Evolutionary conservation across 192 early-diverging fungal species (phyloP).

Genomic region (Linderina pennispora): DNA sequence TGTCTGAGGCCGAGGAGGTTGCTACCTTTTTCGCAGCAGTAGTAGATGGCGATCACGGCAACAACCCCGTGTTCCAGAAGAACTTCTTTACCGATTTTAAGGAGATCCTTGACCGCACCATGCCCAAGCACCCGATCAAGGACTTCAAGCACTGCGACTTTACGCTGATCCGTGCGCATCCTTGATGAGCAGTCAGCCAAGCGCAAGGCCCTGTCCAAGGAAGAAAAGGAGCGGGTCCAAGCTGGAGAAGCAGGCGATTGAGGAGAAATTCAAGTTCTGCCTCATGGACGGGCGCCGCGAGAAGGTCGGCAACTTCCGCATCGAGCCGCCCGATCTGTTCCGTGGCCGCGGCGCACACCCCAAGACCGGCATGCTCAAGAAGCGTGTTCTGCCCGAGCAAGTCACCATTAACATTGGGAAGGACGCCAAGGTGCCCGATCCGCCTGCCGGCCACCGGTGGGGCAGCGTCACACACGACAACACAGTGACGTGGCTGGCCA

Average conservation of each 20-base stretch:
- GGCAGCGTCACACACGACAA: conserved; percentile 80
- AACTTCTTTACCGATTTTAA: conserved; percentile 95
- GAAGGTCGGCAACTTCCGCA: conserved; percentile 95
- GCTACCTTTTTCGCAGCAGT: conserved; percentile 90
- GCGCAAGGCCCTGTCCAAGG: conserved; percentile 82
- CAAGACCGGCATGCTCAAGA: conserved; percentile 87
- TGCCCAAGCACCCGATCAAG: conserved; percentile 64
- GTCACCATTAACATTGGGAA: conserved; percentile 89
- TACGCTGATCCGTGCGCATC: conserved; percentile 72
- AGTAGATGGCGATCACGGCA: conserved; percentile 74
- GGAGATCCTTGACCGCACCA: conserved; percentile 55
- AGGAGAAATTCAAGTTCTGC: conserved; percentile 73
- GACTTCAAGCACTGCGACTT: conserved; percentile 87
- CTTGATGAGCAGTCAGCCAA: conserved; percentile 69
- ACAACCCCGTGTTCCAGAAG: conserved; percentile 75
- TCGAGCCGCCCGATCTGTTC: conserved; percentile 95
- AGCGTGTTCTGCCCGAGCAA: conserved; percentile 85
- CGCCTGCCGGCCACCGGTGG: conserved; percentile 90
- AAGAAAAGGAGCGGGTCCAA: conserved; percentile 81
- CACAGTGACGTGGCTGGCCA: conserved; percentile 94
- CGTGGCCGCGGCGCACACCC: conserved; percentile 96
- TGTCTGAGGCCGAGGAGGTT: conserved; percentile 85
- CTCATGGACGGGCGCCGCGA: conserved; percentile 85
- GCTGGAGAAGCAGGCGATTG: conserved; percentile 58
- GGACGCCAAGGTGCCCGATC: conserved; percentile 67